Percentiles rank a stretch among this genome's conserved stretches.
phyloP scores from a whole-genome alignment of 805 yeast genomes.

The Pichia exigua region DNA sequence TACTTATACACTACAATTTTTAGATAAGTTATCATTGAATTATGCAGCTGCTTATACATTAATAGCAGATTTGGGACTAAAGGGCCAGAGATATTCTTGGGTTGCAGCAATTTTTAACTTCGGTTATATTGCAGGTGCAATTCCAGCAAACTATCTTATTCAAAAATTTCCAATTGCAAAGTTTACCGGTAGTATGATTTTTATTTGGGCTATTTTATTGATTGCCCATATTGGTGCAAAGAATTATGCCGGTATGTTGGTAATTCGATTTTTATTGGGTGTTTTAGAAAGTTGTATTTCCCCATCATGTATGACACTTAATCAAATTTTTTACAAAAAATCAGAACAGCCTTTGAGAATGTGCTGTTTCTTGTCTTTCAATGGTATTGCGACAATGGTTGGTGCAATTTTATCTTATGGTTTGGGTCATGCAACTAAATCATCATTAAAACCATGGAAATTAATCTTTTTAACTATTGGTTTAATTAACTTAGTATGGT shows the following conservation, averaged over 20 bases:
- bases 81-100: conserved; percentile 43
- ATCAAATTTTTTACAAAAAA: neutral
- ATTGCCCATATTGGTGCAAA: conserved; percentile 34
- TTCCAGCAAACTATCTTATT: conserved; percentile 26
- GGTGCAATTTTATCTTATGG: neutral
- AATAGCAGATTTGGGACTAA: conserved; percentile 30
- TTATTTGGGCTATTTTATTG: conserved; percentile 55
- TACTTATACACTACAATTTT: conserved; percentile 19
- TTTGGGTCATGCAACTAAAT: neutral
- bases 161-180: conserved; percentile 54
- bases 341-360: neutral
- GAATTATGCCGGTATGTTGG: conserved; percentile 31
- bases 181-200: conserved; percentile 39
- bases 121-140: conserved; percentile 39
- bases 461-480: conserved; percentile 21
- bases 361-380: conserved; percentile 10
- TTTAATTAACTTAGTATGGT: conserved; percentile 27
- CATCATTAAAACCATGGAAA: conserved; percentile 1
- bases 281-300: conserved; percentile 24
- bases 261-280: conserved; percentile 42
- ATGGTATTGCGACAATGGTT: conserved; percentile 12
- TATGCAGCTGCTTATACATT: conserved; percentile 41
- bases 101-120: conserved; percentile 27
- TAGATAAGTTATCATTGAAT: conserved; percentile 36
- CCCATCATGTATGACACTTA: conserved; percentile 7